phyloP scores from a whole-genome alignment of 108 stramenopile genomes.

The Skeletonema menzelii region DNA sequence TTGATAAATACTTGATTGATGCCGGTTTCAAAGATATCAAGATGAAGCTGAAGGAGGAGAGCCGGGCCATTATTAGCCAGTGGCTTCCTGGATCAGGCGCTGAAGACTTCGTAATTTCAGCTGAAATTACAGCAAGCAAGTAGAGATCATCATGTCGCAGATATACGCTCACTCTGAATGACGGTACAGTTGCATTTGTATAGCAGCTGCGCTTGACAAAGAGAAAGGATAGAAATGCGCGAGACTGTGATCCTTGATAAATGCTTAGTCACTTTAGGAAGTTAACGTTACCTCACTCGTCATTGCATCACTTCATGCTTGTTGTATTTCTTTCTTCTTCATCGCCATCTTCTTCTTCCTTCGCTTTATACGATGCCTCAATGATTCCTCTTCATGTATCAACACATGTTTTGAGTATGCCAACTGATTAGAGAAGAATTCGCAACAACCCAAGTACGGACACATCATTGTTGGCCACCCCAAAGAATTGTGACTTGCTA shows the following conservation, averaged over 20 bases:
- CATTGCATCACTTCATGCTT: background rate
- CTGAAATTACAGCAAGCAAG: constrained; percentile 46
- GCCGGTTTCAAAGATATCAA: constrained; percentile 52
- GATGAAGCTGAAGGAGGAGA: constrained; percentile 53
- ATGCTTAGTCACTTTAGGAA: background rate
- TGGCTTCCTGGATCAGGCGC: constrained; percentile 61
- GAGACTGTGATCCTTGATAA: background rate
- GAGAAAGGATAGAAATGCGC: background rate
- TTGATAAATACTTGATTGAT: constrained; percentile 31
- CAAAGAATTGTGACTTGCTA: constrained; percentile 1
- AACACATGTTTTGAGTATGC: constrained; percentile 24
- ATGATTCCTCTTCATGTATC: constrained; percentile 23
- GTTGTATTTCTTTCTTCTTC: constrained; percentile 3
- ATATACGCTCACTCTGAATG: constrained; percentile 7
- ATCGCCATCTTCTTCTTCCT: constrained; percentile 6
- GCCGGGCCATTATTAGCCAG: constrained; percentile 48
- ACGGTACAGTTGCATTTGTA: background rate
- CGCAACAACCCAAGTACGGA: constrained; percentile 16
- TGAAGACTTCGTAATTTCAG: constrained; percentile 53
- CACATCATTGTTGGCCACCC: constrained; percentile 20
- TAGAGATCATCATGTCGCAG: background rate
- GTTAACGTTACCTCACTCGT: background rate
- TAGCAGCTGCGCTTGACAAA: background rate
- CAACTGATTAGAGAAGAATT: background rate
- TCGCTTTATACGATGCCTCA: background rate